Percentiles rank a stretch among this genome's conserved stretches.
phyloP scores from a whole-genome alignment of 2,329 filamentous ascomycete genomes.

The Diaporthe sp. region DNA sequence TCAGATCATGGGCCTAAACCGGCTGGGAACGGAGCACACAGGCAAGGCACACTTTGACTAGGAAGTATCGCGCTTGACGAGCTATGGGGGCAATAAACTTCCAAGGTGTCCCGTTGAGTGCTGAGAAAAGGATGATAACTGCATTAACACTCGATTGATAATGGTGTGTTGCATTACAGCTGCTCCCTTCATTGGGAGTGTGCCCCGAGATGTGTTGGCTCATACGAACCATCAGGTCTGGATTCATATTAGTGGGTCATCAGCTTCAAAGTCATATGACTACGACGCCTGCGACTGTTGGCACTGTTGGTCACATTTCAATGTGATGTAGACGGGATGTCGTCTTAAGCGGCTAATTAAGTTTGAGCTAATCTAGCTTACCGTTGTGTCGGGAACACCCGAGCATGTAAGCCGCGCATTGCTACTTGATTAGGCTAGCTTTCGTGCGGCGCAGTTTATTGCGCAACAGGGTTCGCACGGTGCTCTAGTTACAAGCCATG shows the following conservation, averaged over 20 bases:
- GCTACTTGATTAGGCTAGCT: not conserved
- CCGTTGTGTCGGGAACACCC: not conserved
- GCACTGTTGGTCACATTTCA: not conserved
- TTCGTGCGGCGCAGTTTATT: not conserved
- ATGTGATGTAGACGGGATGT: not conserved
- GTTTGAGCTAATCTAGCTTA: not conserved
- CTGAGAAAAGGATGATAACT: not conserved
- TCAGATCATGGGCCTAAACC: not conserved
- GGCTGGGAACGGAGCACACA: no score
- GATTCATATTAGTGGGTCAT: not conserved
- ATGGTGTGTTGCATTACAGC: not conserved
- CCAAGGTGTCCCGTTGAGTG: not conserved
- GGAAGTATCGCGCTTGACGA: not conserved
- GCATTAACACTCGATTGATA: not conserved
- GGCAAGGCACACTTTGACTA: not conserved
- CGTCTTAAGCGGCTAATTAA: not conserved
- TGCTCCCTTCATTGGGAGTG: not conserved
- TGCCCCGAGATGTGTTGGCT: not conserved
- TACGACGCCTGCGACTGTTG: not conserved
- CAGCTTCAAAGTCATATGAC: not conserved
- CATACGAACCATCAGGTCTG: not conserved
- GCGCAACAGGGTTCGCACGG: not conserved
- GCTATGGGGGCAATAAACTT: not conserved
- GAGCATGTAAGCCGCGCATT: not conserved
- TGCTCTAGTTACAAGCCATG: not conserved